Evolutionary conservation across 1,284 basidiomycete genomes (phyloP), one percentile per base, ranked within the genome.

Genomic region (Omphalotus olearius): DNA sequence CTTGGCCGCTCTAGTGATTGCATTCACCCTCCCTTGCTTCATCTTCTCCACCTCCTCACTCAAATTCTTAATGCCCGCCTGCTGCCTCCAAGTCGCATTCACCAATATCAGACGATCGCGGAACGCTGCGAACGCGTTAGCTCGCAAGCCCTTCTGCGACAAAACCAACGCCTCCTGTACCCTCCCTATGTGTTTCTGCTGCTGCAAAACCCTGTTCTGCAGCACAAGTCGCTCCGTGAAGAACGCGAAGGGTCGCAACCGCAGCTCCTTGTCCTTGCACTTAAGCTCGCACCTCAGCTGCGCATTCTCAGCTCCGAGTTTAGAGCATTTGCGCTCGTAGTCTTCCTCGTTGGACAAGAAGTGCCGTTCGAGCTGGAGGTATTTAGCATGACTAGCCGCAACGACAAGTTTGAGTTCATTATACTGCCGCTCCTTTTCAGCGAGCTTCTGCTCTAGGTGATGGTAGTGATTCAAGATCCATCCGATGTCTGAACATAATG

Each of bases 221-320:
- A 69, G 60, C 39, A 75, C 51, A 14, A 75, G 64, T 6, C 66
- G 66, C 46, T 74, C 69, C 58, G 73, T 68, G 59, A 77, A 70
- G 23, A 65, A 54, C 23, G 64, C 60, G 56, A 78, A 71, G 37
- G 69, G 47, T 23, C 39, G 50, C 11, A 46, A 18, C 4, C 40
- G 38, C 6, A 41, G 17, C 6, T 26, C 28, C 10, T 55, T 43
- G 7, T 39, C 40, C 25, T 49, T 37, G 17, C 17, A 14, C 18
- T 39, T 28, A 14, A 45, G 33, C 9, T 41, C 9, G 4, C 23
- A 28, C 9, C 39, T 20, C 28, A 55, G 28, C 30, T 26, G 39
- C 3, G 25, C 20, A 28, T 55, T 55, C 11, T 47, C 41, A 23
- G 50, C 41, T 23, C 52, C 50, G 13, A 55, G 47, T 23, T 48